Evolutionary conservation across 495 filamentous ascomycete genomes (phyloP), one percentile per base, ranked within the genome.

Genomic region (Elasticomyces elasticus): DNA sequence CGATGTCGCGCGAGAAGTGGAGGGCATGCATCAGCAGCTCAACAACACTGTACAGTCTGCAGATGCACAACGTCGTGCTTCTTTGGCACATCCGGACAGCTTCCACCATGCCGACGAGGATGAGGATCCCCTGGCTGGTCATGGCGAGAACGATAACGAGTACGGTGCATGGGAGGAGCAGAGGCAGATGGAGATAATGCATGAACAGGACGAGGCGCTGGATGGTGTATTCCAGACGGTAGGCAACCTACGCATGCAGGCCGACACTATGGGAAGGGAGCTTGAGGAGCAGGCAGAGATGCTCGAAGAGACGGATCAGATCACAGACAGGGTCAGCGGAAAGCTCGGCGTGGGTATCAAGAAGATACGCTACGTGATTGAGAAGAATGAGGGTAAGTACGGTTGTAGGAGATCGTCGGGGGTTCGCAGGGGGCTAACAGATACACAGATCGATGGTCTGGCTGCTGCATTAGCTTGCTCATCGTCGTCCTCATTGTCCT

Each of bases 181-280:
- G 69, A 78, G 92, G 62, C 92, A 98, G 71, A 56, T 82, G 63
- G 80, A 88, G 73, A 82, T 97, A 67, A 90, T 98, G 85, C 81
- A 84, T 63, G 91, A 95, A 68, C 92, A 97, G 72, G 94, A 98
- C 66, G 75, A 92, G 74, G 82, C 88, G 58, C 73, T 98, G 6
- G 91, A 96, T 68, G 86, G 86, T 2, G 94, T 98, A 38, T 95
- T 87, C 64, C 79, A 81, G 60, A 97, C 92, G 1, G 92, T 98
- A 31, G 90, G 88, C 0, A 95, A 87, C 63, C 65, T 98, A 63
- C 72, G 89, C 48, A 74, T 84, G 66, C 91, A 96, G 74, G 94
- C 94, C 15, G 81, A 92, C 70, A 83, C 85, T 58, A 97, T 98
- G 91, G 90, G 90, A 7, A 72, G 91, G 50, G 92, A 98, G 70